Evolutionary conservation across 176 grass and related monocot genomes (phyloP).

Genomic region (Oryza glumipatula): DNA sequence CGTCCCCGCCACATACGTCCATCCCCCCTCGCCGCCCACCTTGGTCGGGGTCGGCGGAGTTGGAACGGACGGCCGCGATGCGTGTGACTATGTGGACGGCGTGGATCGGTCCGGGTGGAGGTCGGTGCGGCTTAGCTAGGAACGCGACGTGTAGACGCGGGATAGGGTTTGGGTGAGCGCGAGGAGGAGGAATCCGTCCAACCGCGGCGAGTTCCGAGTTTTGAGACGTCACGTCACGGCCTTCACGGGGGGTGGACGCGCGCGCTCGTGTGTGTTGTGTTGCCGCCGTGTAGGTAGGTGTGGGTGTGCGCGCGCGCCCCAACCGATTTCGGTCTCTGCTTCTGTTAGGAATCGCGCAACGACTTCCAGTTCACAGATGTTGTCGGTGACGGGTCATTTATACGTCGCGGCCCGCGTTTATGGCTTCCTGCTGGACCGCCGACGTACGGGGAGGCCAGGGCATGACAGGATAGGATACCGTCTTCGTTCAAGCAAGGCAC

Average conservation of each 20-base stretch:
- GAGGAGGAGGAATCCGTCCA: conserved; percentile 1
- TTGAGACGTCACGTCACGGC: background rate
- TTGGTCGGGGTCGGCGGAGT: conserved; percentile 2
- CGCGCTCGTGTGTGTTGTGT: background rate
- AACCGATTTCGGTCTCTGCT: conserved; percentile 22
- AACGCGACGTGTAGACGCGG: background rate
- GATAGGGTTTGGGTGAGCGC: background rate
- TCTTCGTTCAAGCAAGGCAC: background rate
- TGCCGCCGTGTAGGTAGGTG: background rate
- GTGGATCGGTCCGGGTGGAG: background rate
- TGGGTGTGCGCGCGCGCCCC: background rate
- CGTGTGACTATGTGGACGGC: background rate
- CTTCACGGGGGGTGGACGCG: background rate
- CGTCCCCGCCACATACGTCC: background rate
- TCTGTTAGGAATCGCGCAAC: conserved; percentile 38
- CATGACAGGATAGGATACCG: background rate
- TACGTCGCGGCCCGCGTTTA: conserved; percentile 1
- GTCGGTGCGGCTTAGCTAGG: conserved; percentile 20
- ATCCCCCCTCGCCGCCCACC: background rate
- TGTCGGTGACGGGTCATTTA: conserved; percentile 38
- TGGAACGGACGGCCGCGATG: background rate
- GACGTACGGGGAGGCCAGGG: background rate
- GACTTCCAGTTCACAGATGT: conserved; percentile 32
- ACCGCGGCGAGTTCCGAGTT: background rate
- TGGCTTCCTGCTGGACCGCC: background rate